Percentiles rank a stretch among this genome's conserved stretches.
Conservation (phyloP, 495 filamentous ascomycete species). For the Tuber magnatum region DNA sequence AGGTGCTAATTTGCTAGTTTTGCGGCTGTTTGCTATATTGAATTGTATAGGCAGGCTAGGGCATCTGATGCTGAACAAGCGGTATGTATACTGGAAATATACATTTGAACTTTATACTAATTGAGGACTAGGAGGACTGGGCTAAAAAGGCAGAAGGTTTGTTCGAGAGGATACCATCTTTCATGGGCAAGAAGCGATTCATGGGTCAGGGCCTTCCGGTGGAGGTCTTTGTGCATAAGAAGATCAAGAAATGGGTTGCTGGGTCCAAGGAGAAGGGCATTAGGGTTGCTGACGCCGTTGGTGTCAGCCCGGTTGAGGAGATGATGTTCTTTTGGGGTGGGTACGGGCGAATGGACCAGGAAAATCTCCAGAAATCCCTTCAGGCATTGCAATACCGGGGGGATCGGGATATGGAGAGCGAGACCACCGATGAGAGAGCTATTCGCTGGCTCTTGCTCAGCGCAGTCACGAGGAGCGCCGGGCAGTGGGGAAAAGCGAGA, state of each 20-base stretch:
- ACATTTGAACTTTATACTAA: slow-evolving; percentile 9
- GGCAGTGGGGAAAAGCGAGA: slow-evolving; percentile 57
- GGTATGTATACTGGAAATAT: slow-evolving; percentile 19
- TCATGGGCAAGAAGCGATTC: slow-evolving; percentile 79
- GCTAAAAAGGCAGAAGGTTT: slow-evolving; percentile 61
- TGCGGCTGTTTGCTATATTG: slow-evolving; percentile 67
- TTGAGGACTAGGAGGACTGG: slow-evolving; percentile 16
- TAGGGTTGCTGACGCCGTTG: slow-evolving; percentile 71
- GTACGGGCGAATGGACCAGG: slow-evolving; percentile 62
- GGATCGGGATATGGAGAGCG: slow-evolving; percentile 52
- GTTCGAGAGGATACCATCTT: slow-evolving; percentile 61
- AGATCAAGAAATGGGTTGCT: slow-evolving; percentile 83
- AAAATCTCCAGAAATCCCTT: slow-evolving; percentile 59
- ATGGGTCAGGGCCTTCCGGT: slow-evolving; percentile 86
- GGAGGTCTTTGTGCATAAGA: slow-evolving; percentile 77
- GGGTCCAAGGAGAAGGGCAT: slow-evolving; percentile 54
- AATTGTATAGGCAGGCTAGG: slow-evolving; percentile 63
- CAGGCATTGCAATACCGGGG: slow-evolving; percentile 57
- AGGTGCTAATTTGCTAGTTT: slow-evolving; percentile 44
- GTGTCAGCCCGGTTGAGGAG: slow-evolving; percentile 76
- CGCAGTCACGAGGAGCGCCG: slow-evolving; percentile 58
- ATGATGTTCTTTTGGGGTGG: slow-evolving; percentile 97
- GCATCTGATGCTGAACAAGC: slow-evolving; percentile 49
- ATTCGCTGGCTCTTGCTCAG: slow-evolving; percentile 60
- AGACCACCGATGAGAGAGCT: slow-evolving; percentile 67